Percentiles rank a stretch among this genome's conserved stretches.
Conservation (phyloP, 2,329 filamentous ascomycete genomes). For the Diplodia scrobiculata region DNA sequence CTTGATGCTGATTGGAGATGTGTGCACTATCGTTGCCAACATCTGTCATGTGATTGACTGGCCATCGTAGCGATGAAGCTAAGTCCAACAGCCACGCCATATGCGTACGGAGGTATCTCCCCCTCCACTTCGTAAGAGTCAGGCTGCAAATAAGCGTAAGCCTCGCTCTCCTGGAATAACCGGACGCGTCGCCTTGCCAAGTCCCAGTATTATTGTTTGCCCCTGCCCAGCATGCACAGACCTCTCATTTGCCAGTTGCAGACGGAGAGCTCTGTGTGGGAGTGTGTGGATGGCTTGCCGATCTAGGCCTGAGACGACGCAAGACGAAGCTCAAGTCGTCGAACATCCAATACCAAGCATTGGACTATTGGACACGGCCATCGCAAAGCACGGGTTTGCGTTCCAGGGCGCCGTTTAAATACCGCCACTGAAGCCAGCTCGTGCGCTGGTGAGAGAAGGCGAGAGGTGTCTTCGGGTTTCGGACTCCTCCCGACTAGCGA, state of each 20-base stretch:
- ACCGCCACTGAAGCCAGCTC: background rate
- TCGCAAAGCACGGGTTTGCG: background rate
- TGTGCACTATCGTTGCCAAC: background rate
- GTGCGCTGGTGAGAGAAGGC: background rate
- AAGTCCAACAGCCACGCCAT: conserved; percentile 1
- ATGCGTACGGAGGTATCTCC: background rate
- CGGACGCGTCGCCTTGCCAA: background rate
- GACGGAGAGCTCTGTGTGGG: background rate
- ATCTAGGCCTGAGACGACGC: background rate
- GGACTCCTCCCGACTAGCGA: background rate
- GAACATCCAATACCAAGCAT: background rate
- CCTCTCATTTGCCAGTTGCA: background rate
- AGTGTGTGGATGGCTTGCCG: background rate
- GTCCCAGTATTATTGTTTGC: background rate
- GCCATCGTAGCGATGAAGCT: background rate
- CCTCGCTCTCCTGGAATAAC: background rate
- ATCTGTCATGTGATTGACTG: background rate
- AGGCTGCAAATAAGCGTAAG: background rate
- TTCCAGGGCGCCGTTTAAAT: background rate
- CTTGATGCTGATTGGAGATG: background rate
- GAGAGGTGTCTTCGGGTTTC: background rate
- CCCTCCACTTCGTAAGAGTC: background rate
- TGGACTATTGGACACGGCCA: background rate
- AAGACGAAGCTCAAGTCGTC: background rate
- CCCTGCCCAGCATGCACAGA: background rate